These are phyloP conservation scores for Dictyostelium gargantuum DNA, from an alignment of 208 protist genomes.

Conservation along the genomic window DNA sequence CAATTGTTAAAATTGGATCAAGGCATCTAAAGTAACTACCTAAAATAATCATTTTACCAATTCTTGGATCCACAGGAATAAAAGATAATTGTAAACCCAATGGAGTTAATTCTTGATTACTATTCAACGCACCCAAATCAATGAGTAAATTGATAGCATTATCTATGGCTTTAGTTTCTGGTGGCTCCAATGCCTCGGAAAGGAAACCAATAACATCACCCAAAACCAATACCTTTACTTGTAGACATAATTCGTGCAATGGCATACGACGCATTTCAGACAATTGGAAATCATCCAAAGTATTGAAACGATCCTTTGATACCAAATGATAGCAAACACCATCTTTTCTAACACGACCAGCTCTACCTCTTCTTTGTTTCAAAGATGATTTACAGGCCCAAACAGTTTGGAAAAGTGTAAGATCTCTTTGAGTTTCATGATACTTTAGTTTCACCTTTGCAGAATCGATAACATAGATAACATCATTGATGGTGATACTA, in stretches of 20 bases:
- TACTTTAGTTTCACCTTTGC: conserved; percentile 94
- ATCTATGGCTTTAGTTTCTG: conserved; percentile 61
- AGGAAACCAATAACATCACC: conserved; percentile 65
- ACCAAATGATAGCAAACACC: conserved; percentile 96
- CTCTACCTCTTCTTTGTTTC: conserved; percentile 90
- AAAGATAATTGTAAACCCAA: conserved; percentile 68
- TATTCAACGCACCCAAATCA: conserved; percentile 88
- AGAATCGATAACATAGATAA: conserved; percentile 96
- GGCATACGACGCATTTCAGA: conserved; percentile 97
- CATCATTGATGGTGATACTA: conserved; percentile 96
- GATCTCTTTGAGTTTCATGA: conserved; percentile 77
- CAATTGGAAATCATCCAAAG: conserved; percentile 75
- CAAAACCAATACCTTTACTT: conserved; percentile 85
- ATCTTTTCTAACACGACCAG: conserved; percentile 92
- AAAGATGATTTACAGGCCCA: conserved; percentile 94
- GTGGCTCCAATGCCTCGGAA: conserved; percentile 66
- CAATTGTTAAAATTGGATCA: conserved; percentile 95
- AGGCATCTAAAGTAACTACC: conserved; percentile 93
- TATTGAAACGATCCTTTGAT: conserved; percentile 81
- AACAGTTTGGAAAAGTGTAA: conserved; percentile 80
- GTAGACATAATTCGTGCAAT: conserved; percentile 93
- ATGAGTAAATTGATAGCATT: conserved; percentile 83
- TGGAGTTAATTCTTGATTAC: conserved; percentile 88
- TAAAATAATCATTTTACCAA: conserved; percentile 95
- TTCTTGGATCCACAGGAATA: conserved; percentile 70